phyloP scores from a whole-genome alignment of 2,329 filamentous ascomycete species.

The Curvularia sp. region DNA sequence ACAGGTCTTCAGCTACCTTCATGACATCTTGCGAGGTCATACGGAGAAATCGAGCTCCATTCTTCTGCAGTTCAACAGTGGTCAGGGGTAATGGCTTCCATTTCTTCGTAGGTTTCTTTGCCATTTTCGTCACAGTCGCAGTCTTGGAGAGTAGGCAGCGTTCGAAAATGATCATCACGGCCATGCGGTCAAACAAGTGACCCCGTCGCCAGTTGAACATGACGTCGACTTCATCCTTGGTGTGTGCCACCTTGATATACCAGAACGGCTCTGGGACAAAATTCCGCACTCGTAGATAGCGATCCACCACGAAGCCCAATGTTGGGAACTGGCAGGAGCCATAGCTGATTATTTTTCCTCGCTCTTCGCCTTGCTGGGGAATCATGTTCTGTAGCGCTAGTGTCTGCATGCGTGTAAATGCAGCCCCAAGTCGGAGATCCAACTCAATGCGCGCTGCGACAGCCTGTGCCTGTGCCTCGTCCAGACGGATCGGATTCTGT shows the following conservation, averaged over 20 bases:
- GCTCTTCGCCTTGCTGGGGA: conserved; percentile 65
- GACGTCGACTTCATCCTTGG: conserved; percentile 77
- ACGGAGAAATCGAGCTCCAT: conserved; percentile 85
- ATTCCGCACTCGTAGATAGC: conserved; percentile 91
- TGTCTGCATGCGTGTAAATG: conserved; percentile 89
- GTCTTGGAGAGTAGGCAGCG: conserved; percentile 77
- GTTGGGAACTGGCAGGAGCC: conserved; percentile 98
- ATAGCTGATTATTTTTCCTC: conserved; percentile 75
- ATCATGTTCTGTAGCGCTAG: conserved; percentile 76
- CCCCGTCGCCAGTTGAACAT: conserved; percentile 83
- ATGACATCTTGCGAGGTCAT: conserved; percentile 93
- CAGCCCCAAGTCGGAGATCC: conserved; percentile 87
- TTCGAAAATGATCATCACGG: conserved; percentile 83
- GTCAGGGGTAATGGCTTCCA: conserved; percentile 94
- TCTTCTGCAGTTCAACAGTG: conserved; percentile 95
- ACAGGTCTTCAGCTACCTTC: conserved; percentile 82
- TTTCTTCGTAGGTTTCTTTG: conserved; percentile 90
- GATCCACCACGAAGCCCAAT: conserved; percentile 93
- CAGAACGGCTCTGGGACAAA: conserved; percentile 94
- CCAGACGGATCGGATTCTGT: conserved; percentile 75
- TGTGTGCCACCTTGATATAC: conserved; percentile 85
- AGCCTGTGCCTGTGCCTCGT: conserved; percentile 85
- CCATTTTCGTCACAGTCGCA: conserved; percentile 82
- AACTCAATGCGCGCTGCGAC: conserved; percentile 90
- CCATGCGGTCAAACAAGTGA: conserved; percentile 86